These are phyloP conservation scores for Vinca minor DNA, from an alignment of 257 asterid species.

Conservation along the genomic window DNA sequence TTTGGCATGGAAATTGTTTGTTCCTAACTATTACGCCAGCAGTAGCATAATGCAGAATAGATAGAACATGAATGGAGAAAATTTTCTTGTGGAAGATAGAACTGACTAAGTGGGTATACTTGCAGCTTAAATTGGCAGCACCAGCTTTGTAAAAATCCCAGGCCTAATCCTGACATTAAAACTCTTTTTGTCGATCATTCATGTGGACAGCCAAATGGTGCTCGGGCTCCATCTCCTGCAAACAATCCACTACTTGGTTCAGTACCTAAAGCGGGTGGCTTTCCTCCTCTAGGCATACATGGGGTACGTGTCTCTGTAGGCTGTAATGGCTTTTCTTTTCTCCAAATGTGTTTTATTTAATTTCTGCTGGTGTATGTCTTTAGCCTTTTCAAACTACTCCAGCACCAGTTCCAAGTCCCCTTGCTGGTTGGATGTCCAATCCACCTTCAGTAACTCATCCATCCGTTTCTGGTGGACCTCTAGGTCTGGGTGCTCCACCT, in stretches of 20 bases:
- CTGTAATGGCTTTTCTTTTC: slow-evolving; percentile 7
- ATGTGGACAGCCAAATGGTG: slow-evolving; percentile 86
- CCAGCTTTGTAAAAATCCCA: slow-evolving; percentile 91
- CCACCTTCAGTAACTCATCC: slow-evolving; percentile 73
- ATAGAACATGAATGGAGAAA: background rate
- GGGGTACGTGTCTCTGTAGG: slow-evolving; percentile 46
- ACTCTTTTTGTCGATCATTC: slow-evolving; percentile 94
- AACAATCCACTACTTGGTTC: slow-evolving; percentile 63
- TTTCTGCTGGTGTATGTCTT: slow-evolving; percentile 13
- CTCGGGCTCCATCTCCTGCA: slow-evolving; percentile 87
- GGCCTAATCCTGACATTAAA: slow-evolving; percentile 95
- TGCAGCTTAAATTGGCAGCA: slow-evolving; percentile 99
- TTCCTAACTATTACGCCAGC: background rate
- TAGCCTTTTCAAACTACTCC: slow-evolving; percentile 61
- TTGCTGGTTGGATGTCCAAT: slow-evolving; percentile 97
- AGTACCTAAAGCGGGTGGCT: slow-evolving; percentile 75
- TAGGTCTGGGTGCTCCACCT: slow-evolving; percentile 63
- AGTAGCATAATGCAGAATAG: background rate
- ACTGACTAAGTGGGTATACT: slow-evolving; percentile 8
- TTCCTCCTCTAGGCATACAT: slow-evolving; percentile 82
- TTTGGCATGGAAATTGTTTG: background rate
- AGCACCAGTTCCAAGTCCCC: slow-evolving; percentile 61
- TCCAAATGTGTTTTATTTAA: slow-evolving; percentile 16
- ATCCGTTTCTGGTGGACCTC: slow-evolving; percentile 66
- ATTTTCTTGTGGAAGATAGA: background rate